phyloP scores from a whole-genome alignment of 2,329 filamentous ascomycete genomes.

The Magnaporthales sp. region DNA sequence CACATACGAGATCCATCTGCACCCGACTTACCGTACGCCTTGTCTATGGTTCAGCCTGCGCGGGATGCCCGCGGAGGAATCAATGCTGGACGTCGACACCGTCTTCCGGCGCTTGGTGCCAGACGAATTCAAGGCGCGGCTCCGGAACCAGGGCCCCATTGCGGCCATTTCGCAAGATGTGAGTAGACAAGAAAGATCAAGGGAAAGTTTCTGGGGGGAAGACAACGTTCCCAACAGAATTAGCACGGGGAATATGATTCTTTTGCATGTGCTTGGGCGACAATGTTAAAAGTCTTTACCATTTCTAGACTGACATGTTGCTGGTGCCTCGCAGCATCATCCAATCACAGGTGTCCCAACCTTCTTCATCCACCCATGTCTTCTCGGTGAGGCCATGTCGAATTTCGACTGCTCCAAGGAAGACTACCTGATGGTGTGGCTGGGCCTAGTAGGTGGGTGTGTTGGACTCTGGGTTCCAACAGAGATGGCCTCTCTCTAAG shows the following conservation, averaged over 20 bases:
- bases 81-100: slow-evolving; percentile 54
- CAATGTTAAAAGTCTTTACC: slow-evolving; percentile 8
- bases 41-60: slow-evolving; percentile 68
- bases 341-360: slow-evolving; percentile 68
- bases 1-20: slow-evolving; percentile 66
- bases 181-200: slow-evolving; percentile 28
- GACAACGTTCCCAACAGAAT: not conserved
- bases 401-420: slow-evolving; percentile 51
- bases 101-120: slow-evolving; percentile 67
- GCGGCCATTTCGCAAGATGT: slow-evolving; percentile 72
- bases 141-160: slow-evolving; percentile 54
- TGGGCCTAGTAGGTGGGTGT: slow-evolving; percentile 75
- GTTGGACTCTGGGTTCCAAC: slow-evolving; percentile 72
- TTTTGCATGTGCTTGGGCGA: not conserved
- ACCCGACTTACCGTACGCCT: slow-evolving; percentile 65
- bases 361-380: slow-evolving; percentile 91
- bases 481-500: slow-evolving; percentile 46
- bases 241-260: not conserved
- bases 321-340: slow-evolving; percentile 58
- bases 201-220: not conserved
- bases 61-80: slow-evolving; percentile 44
- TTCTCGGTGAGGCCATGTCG: slow-evolving; percentile 73
- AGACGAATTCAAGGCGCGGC: slow-evolving; percentile 48
- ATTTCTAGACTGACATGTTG: slow-evolving; percentile 17
- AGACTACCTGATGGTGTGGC: slow-evolving; percentile 78